Percentiles rank a stretch among this genome's conserved stretches.
Evolutionary conservation across 1,284 basidiomycete genomes (phyloP).

Genomic region (Psilocybe mexicana): DNA sequence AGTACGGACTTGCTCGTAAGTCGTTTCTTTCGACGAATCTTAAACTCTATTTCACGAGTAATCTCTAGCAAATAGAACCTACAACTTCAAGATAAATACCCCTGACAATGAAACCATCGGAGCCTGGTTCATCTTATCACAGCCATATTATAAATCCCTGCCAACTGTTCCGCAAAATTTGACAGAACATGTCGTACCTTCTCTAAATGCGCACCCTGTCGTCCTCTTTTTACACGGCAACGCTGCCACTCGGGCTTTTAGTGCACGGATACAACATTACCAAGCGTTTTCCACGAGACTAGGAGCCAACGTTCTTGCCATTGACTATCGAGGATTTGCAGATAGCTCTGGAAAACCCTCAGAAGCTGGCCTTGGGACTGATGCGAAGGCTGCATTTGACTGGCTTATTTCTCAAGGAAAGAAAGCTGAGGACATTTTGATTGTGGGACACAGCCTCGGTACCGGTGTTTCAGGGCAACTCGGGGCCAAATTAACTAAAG

Average conservation of each 20-base stretch:
- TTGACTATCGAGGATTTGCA: constrained; percentile 93
- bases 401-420: constrained; percentile 71
- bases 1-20: constrained; percentile 82
- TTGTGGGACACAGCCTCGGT: constrained; percentile 84
- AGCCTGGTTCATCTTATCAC: constrained; percentile 87
- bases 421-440: constrained; percentile 56
- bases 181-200: constrained; percentile 40
- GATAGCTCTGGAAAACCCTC: constrained; percentile 82
- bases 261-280: constrained; percentile 66
- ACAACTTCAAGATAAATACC: constrained; percentile 72
- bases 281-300: constrained; percentile 61
- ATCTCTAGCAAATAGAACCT: constrained; percentile 70
- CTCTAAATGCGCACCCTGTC: constrained; percentile 67
- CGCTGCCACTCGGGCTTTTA: constrained; percentile 72
- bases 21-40: constrained; percentile 16
- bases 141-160: constrained; percentile 59
- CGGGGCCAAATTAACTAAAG: constrained; percentile 55
- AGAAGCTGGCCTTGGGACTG: constrained; percentile 72
- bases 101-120: constrained; percentile 80
- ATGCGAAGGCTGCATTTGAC: constrained; percentile 82
- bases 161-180: constrained; percentile 36
- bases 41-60: neutral
- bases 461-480: constrained; percentile 76
- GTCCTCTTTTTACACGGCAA: constrained; percentile 93
- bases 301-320: constrained; percentile 75